Percentiles rank a stretch among this genome's conserved stretches.
Conservation (phyloP, 129 eudicot genomes). For the Flaveria sonorensis region DNA sequence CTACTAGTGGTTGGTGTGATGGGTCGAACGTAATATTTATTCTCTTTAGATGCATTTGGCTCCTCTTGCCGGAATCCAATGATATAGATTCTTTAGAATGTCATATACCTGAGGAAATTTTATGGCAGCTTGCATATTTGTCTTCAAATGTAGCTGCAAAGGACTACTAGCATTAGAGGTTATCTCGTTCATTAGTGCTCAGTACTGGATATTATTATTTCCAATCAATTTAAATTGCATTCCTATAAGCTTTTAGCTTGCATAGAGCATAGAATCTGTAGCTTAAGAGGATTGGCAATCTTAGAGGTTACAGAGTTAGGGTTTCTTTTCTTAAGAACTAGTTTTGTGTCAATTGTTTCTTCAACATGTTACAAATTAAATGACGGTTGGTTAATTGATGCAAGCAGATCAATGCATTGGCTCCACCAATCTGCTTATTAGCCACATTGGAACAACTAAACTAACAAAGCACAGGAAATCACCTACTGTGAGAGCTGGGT, state of each 20-base stretch:
- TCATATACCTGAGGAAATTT: background rate
- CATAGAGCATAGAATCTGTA: too few species aligned
- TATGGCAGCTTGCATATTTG: background rate
- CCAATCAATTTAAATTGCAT: background rate
- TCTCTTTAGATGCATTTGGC: background rate
- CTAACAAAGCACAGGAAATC: slow-evolving; percentile 31
- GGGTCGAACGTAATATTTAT: background rate
- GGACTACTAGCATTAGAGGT: background rate
- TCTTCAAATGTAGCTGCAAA: background rate
- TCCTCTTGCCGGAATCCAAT: background rate
- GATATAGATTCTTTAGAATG: background rate
- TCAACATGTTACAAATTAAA: slow-evolving; percentile 21
- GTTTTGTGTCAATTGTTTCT: background rate
- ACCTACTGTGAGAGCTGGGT: slow-evolving; percentile 47
- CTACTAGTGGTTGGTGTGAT: background rate
- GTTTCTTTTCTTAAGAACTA: background rate
- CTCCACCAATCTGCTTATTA: slow-evolving; percentile 30
- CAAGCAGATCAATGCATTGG: slow-evolving; percentile 40
- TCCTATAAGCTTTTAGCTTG: background rate
- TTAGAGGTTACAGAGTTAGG: too few species aligned
- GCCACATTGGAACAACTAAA: slow-evolving; percentile 33
- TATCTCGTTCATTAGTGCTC: background rate
- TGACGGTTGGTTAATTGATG: slow-evolving; percentile 31
- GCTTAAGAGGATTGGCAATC: too few species aligned
- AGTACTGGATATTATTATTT: background rate